Percentiles rank a stretch among this genome's conserved stretches.
These are phyloP conservation scores for Globisporangium iwayamae DNA, from an alignment of 352 stramenopile species.

Conservation along the genomic window DNA sequence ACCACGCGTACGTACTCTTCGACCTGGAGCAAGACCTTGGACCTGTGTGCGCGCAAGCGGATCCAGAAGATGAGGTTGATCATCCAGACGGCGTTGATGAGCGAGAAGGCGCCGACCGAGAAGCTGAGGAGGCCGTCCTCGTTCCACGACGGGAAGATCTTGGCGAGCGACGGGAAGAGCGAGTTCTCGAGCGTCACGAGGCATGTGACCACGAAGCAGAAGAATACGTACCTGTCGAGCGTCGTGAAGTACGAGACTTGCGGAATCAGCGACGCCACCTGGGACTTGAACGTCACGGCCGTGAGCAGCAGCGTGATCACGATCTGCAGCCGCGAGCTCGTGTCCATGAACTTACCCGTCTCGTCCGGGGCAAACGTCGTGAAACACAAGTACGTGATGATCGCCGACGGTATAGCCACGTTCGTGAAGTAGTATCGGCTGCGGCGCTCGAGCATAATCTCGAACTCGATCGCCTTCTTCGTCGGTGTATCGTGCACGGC, in stretches of 20 bases:
- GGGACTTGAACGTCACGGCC: constrained; percentile 59
- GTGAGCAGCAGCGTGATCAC: constrained; percentile 59
- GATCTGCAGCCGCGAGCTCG: constrained; percentile 48
- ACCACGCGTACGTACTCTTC: constrained; percentile 25
- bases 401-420: constrained; percentile 24
- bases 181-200: constrained; percentile 56
- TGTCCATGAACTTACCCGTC: constrained; percentile 20
- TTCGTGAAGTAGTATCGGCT: constrained; percentile 57
- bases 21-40: constrained; percentile 15
- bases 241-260: constrained; percentile 63
- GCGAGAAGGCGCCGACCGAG: constrained; percentile 22
- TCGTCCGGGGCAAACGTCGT: constrained; percentile 8
- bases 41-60: constrained; percentile 7
- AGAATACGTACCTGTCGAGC: constrained; percentile 31
- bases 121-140: constrained; percentile 18
- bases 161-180: constrained; percentile 32
- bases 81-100: constrained; percentile 26
- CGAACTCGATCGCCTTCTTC: constrained; percentile 45
- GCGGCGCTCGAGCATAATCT: constrained; percentile 53
- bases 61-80: constrained; percentile 20
- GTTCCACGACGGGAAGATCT: background rate
- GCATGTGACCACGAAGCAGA: constrained; percentile 57
- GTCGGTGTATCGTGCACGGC: constrained; percentile 29
- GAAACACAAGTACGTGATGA: constrained; percentile 17
- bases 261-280: constrained; percentile 44